phyloP scores from a whole-genome alignment of 495 filamentous ascomycete species.

The Daldinia vernicosa region DNA sequence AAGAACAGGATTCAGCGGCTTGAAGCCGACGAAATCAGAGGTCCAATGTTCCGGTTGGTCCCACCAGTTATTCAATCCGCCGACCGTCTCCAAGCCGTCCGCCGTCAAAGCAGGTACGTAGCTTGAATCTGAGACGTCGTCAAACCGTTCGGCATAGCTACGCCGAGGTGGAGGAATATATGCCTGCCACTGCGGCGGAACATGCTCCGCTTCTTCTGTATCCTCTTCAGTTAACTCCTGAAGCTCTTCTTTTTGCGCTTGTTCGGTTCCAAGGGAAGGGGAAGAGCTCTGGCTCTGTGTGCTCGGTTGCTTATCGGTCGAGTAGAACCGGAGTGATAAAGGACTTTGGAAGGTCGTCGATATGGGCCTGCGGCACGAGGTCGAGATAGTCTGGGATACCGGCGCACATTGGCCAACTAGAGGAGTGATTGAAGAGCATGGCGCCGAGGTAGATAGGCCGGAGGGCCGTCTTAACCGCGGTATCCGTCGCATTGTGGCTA shows the following conservation, averaged over 20 bases:
- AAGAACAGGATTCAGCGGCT: slow-evolving; percentile 49
- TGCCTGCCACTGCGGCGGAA: slow-evolving; percentile 5
- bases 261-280: background rate
- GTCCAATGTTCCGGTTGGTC: slow-evolving; percentile 55
- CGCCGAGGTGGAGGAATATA: slow-evolving; percentile 30
- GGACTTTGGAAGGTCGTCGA: slow-evolving; percentile 8
- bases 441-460: slow-evolving; percentile 25
- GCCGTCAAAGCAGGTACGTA: slow-evolving; percentile 68
- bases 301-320: slow-evolving; percentile 23
- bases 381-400: slow-evolving; percentile 8
- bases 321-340: slow-evolving; percentile 35
- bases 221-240: background rate
- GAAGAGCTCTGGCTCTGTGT: background rate
- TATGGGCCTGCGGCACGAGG: slow-evolving; percentile 12
- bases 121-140: slow-evolving; percentile 48
- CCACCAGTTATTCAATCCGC: slow-evolving; percentile 62
- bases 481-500: slow-evolving; percentile 46
- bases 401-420: slow-evolving; percentile 16
- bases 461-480: slow-evolving; percentile 40
- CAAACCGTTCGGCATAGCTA: slow-evolving; percentile 28
- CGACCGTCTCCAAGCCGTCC: slow-evolving; percentile 67
- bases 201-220: background rate
- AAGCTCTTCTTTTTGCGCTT: slow-evolving; percentile 10
- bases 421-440: slow-evolving; percentile 16
- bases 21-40: slow-evolving; percentile 52